Evolutionary conservation across 768 basidiomycete species (phyloP).

Genomic region (Lactifluus pinguis): DNA sequence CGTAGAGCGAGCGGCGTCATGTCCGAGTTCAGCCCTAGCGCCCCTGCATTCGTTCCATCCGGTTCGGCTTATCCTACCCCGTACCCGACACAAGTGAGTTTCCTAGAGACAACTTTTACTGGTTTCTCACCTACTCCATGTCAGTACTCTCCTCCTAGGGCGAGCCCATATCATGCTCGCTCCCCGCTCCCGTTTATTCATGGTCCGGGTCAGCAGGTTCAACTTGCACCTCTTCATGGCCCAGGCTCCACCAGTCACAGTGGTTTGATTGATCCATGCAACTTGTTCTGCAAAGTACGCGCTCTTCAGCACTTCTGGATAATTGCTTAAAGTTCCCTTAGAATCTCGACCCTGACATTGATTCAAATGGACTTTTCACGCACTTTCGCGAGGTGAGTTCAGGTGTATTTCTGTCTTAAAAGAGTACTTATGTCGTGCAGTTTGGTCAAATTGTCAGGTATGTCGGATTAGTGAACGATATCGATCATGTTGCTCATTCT

Average conservation of each 20-base stretch:
- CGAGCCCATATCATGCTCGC: constrained; percentile 32
- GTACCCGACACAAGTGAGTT: constrained; percentile 50
- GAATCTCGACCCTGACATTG: constrained; percentile 80
- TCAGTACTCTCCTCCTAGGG: constrained; percentile 65
- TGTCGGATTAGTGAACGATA: neutral
- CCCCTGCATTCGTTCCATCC: constrained; percentile 69
- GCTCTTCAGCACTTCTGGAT: neutral
- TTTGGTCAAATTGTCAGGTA: constrained; percentile 88
- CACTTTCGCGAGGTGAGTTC: constrained; percentile 67
- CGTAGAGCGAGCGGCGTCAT: constrained; percentile 43
- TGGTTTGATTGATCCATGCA: constrained; percentile 85
- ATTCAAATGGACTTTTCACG: constrained; percentile 75
- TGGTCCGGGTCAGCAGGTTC: constrained; percentile 86
- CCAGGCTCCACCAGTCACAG: constrained; percentile 80
- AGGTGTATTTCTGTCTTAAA: neutral
- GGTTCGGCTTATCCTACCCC: constrained; percentile 43
- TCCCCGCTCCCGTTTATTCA: constrained; percentile 57
- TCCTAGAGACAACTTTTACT: neutral
- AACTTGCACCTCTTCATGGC: constrained; percentile 62
- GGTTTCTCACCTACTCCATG: neutral
- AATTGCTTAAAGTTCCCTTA: constrained; percentile 26
- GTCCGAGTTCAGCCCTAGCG: constrained; percentile 63
- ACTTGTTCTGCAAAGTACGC: constrained; percentile 77
- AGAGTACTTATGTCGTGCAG: constrained; percentile 28
- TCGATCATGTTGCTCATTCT: neutral